Percentiles rank a stretch among this genome's conserved stretches.
These are phyloP conservation scores for Domatiomyces globalis DNA, from an alignment of 2,329 filamentous ascomycete species.

Conservation along the genomic window DNA sequence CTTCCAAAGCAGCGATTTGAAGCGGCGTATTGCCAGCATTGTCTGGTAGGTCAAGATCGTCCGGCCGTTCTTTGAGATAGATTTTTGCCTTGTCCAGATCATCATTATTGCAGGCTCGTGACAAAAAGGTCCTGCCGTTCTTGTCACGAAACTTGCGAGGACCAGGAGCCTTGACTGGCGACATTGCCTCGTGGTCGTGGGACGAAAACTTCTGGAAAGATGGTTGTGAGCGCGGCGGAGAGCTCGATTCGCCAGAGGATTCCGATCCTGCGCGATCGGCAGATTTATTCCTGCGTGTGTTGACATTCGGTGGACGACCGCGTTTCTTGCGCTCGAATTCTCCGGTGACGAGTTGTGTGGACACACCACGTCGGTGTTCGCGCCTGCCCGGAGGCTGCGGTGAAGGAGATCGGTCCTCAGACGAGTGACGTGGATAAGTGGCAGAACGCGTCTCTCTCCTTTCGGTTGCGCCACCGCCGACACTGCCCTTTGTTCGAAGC, in stretches of 20 bases:
- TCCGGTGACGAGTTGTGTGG: conserved; percentile 17
- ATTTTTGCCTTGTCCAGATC: conserved; percentile 66
- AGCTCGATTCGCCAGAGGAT: conserved; percentile 24
- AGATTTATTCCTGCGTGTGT: conserved; percentile 31
- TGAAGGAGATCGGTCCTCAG: conserved; percentile 19
- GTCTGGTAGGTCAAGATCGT: conserved; percentile 78
- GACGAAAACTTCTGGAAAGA: conserved; percentile 30
- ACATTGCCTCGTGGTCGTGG: conserved; percentile 36
- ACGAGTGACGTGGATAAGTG: conserved; percentile 19
- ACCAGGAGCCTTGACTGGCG: conserved; percentile 47
- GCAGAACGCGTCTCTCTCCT: conserved; percentile 21
- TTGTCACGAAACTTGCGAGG: conserved; percentile 84
- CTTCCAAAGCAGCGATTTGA: conserved; percentile 81
- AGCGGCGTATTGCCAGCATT: conserved; percentile 94
- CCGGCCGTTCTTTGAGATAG: conserved; percentile 61
- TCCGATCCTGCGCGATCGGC: conserved; percentile 25
- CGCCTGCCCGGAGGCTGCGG: conserved; percentile 13
- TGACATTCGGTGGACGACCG: conserved; percentile 27
- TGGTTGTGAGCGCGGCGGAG: conserved; percentile 27
- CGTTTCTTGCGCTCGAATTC: conserved; percentile 22
- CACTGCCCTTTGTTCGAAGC: conserved; percentile 13
- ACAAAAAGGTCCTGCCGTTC: conserved; percentile 78
- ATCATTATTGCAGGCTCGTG: conserved; percentile 76
- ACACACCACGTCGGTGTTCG: conserved; percentile 17
- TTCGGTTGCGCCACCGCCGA: conserved; percentile 11